phyloP scores from a whole-genome alignment of 192 early-diverging fungal genomes.

The Backusella parvicylindrica region DNA sequence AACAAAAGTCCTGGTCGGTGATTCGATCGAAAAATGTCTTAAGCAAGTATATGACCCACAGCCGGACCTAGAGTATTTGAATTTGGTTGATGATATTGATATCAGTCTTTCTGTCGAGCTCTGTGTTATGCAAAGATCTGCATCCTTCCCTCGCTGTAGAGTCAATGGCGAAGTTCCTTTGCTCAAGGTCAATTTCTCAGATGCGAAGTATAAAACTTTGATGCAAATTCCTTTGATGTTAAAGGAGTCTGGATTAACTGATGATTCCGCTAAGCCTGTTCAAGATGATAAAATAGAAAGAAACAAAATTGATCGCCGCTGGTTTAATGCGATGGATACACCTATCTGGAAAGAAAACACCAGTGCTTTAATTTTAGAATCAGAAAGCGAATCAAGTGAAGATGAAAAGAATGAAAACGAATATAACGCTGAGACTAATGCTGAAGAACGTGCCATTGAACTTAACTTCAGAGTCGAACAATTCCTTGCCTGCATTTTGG shows the following conservation, averaged over 20 bases:
- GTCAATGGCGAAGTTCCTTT: conserved; percentile 65
- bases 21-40: conserved; percentile 15
- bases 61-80: conserved; percentile 53
- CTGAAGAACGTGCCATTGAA: conserved; percentile 48
- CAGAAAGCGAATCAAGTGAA: conserved; percentile 18
- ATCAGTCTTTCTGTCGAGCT: conserved; percentile 60
- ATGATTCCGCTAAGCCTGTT: background rate
- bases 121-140: conserved; percentile 67
- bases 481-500: conserved; percentile 57
- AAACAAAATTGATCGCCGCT: conserved; percentile 3
- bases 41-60: conserved; percentile 21
- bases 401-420: conserved; percentile 33
- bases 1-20: conserved; percentile 69
- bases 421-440: conserved; percentile 42
- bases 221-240: conserved; percentile 70
- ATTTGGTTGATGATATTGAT: conserved; percentile 77
- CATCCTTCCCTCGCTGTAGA: conserved; percentile 62
- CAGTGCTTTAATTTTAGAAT: conserved; percentile 26
- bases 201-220: conserved; percentile 77
- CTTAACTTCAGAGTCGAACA: conserved; percentile 66
- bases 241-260: conserved; percentile 42
- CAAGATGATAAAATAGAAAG: background rate
- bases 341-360: conserved; percentile 19
- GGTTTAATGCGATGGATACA: background rate
- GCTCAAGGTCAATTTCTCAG: conserved; percentile 74